Evolutionary conservation across 805 yeast genomes (phyloP).

Genomic region (Sporopachydermia quercuum): DNA sequence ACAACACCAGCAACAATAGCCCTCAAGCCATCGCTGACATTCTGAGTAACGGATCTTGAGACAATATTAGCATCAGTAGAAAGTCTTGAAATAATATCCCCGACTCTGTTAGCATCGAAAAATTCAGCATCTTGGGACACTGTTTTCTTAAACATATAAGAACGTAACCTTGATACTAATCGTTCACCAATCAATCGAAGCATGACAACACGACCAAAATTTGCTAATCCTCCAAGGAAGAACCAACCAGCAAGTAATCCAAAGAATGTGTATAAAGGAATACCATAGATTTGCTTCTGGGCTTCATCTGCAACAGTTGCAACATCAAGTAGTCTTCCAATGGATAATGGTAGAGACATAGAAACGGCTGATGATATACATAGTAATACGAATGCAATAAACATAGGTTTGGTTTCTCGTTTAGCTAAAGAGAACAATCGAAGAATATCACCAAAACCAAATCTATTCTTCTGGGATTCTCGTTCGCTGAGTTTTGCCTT

Average conservation of each 20-base stretch:
- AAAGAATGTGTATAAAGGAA: slow-evolving; percentile 51
- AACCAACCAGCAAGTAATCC: slow-evolving; percentile 46
- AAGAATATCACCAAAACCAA: slow-evolving; percentile 22
- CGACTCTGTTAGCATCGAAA: slow-evolving; percentile 78
- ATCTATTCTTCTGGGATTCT: background rate
- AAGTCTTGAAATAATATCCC: slow-evolving; percentile 79
- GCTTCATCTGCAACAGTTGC: slow-evolving; percentile 25
- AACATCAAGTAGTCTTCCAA: slow-evolving; percentile 77
- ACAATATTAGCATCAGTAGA: slow-evolving; percentile 84
- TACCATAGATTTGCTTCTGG: slow-evolving; percentile 33
- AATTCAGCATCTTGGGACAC: slow-evolving; percentile 80
- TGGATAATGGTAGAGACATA: slow-evolving; percentile 67
- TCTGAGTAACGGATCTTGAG: slow-evolving; percentile 72
- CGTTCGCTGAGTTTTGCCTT: background rate
- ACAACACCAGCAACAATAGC: slow-evolving; percentile 71
- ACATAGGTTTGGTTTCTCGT: slow-evolving; percentile 39
- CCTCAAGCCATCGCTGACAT: slow-evolving; percentile 83
- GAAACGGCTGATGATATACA: slow-evolving; percentile 62
- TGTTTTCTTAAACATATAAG: slow-evolving; percentile 61
- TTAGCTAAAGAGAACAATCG: slow-evolving; percentile 41
- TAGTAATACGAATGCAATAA: slow-evolving; percentile 49
- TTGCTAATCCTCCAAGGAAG: slow-evolving; percentile 59
- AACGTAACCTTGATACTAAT: slow-evolving; percentile 69
- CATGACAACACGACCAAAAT: slow-evolving; percentile 65
- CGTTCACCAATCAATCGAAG: slow-evolving; percentile 75